Evolutionary conservation across 345 rosid genomes (phyloP), one percentile per base, ranked within the genome.

Genomic region (Noccaea bulbosa): DNA sequence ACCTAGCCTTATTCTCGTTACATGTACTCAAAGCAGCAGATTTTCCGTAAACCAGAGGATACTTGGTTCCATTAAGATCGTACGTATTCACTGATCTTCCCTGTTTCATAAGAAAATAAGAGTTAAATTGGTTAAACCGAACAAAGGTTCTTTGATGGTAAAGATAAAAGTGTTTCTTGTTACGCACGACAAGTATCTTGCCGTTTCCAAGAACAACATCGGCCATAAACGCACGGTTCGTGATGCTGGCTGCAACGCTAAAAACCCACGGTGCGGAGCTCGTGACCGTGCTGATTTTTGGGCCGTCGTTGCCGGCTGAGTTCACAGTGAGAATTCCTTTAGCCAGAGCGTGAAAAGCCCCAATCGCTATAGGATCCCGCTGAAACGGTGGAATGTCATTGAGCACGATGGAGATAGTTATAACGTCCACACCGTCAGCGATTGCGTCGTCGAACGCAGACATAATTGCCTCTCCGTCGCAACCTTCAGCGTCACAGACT

Each of bases 181-280:
- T 58, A 43, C 86, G 4, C 79, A 87, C 88, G 14, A 14, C 15
- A 39, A 85, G 5, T 3, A 63, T 69, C 46, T 47, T 66, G 43
- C 82, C 81, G 43, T 81, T 72, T 3, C 80, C 85, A 17, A 81
- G 85, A n/a, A 78, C 71, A 62, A 78, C 72, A 8, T 74, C 80
- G 61, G 74, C 63, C 22, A 73, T 10, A 37, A 83, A 65, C 0
- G 37, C 38, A 15, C 84, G 82, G 72, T 86, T 83, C 0, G 64
- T 83, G 53, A 44, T 44, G 58, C 87, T 83, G 11, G 83, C 86
- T 7, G 82, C 86, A 5, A 83, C 80, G 7, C 84, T 20, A 40
- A 86, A 43, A 27, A 76, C 11, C 87, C 87, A 86, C 1, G 83
- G 87, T 12, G 88, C 73, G 0, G 48, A 55, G 22, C 80, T 76